Evolutionary conservation across 2,329 filamentous ascomycete genomes (phyloP), one percentile per base, ranked within the genome.

Genomic region (Pseudonectria foliicola): DNA sequence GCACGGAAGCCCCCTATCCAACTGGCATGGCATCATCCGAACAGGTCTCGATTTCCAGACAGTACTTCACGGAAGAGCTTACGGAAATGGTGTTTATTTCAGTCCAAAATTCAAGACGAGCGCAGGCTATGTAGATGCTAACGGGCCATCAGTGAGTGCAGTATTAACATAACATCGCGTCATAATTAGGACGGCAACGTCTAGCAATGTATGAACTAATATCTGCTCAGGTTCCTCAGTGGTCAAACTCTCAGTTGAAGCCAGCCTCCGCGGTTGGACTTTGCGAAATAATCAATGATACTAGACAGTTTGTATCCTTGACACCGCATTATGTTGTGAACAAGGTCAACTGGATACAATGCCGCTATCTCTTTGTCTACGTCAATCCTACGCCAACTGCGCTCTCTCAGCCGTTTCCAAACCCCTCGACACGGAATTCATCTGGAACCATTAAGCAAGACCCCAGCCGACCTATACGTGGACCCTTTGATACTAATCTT

Each of bases 1-100:
- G 80, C 89, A 95, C 56, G 89, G 88, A 6, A 93, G 85, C 50
- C 56, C 63, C 0, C 44, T 94, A 3, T 45, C 58, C 3, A 95
- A 94, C 50, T 95, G 89, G 89, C 89, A 95, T 58, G 84, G 81
- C 49, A 95, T 95, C 49, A 77, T 95, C 43, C 77, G 88, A 23
- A 77, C 82, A 40, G 88, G 89, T 0, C 66, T 95, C 6, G 76
- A 94, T 54, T 95, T 80, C 60, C 73, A 76, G 4, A 58, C 73
- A 1, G 60, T 64, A 0, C 27, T 55, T 0, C 62, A 90, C 54
- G 89, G 88, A 1, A 76, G 89, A 41, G 66, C 80, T 2, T 86
- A 46, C 50, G 89, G 89, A 0, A 39, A 95, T 52, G 89, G 89
- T 0, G 82, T 93, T 2, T 95, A 95, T 52, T 81, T 93, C 55